Evolutionary conservation across 768 basidiomycete species (phyloP).

Genomic region (Pulveroboletus sp.): DNA sequence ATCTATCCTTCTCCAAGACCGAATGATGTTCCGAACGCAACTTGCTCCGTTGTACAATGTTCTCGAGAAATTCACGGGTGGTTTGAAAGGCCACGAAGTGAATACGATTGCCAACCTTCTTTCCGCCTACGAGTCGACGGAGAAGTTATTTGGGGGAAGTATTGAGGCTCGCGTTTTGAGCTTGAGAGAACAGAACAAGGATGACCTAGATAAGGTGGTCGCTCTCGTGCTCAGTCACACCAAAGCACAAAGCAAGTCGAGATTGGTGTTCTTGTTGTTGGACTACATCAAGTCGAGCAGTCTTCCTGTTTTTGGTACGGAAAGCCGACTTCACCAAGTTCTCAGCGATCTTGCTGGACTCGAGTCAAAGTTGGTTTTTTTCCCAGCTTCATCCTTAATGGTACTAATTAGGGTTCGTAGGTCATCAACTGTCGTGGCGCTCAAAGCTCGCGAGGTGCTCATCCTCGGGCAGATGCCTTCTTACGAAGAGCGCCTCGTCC

Average conservation of each 20-base stretch:
- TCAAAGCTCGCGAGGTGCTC: slow-evolving; percentile 96
- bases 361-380: slow-evolving; percentile 72
- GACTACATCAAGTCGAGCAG: slow-evolving; percentile 87
- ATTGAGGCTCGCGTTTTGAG: slow-evolving; percentile 90
- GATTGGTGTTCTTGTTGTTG: slow-evolving; percentile 79
- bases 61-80: slow-evolving; percentile 75
- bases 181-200: slow-evolving; percentile 90
- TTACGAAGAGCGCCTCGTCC: slow-evolving; percentile 87
- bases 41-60: slow-evolving; percentile 69
- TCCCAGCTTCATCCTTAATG: not conserved
- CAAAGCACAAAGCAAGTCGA: slow-evolving; percentile 91
- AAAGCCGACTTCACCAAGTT: slow-evolving; percentile 71
- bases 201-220: slow-evolving; percentile 85
- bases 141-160: slow-evolving; percentile 90
- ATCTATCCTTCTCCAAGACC: slow-evolving; percentile 76
- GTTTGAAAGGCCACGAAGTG: slow-evolving; percentile 86
- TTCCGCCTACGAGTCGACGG: slow-evolving; percentile 77
- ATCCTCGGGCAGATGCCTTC: slow-evolving; percentile 97
- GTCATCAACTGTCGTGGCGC: slow-evolving; percentile 85
- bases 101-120: slow-evolving; percentile 74
- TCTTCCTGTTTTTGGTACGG: slow-evolving; percentile 70
- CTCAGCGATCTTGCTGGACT: slow-evolving; percentile 80
- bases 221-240: slow-evolving; percentile 90
- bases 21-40: slow-evolving; percentile 72
- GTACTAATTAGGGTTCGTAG: slow-evolving; percentile 36